These are phyloP conservation scores for Tilletia indica DNA, from an alignment of 1,284 basidiomycete genomes.

Conservation along the genomic window DNA sequence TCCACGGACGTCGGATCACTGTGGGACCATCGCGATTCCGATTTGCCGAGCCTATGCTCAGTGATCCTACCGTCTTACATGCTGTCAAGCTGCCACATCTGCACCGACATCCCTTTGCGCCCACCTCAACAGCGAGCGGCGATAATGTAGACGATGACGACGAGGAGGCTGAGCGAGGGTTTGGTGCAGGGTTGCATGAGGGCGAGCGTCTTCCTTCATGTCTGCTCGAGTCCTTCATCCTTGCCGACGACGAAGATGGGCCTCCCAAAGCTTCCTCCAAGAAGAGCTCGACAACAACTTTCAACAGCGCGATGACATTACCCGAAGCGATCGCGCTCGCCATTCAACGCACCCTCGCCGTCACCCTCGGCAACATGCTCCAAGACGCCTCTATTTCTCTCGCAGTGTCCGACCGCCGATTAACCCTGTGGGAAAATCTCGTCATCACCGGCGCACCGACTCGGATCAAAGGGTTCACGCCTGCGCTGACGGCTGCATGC, in stretches of 20 bases:
- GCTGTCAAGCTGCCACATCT: constrained; percentile 13
- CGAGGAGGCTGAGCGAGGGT: background rate
- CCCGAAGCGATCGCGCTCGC: constrained; percentile 36
- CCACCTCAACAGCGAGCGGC: background rate
- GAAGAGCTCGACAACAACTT: background rate
- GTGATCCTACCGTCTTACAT: background rate
- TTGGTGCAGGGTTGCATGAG: constrained; percentile 15
- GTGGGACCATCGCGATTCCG: constrained; percentile 41
- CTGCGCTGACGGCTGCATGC: constrained; percentile 37
- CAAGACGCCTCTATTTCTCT: constrained; percentile 22
- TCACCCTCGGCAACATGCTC: constrained; percentile 7
- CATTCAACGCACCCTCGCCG: constrained; percentile 20
- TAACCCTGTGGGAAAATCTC: constrained; percentile 49
- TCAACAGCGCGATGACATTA: constrained; percentile 26
- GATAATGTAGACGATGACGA: background rate
- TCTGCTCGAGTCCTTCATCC: background rate
- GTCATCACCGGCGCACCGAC: constrained; percentile 46
- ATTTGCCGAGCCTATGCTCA: constrained; percentile 47
- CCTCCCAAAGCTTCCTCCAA: background rate
- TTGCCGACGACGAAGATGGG: constrained; percentile 9
- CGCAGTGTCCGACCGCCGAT: constrained; percentile 41
- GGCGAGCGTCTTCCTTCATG: background rate
- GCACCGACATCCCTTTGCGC: background rate
- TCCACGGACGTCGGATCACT: constrained; percentile 44
- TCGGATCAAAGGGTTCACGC: constrained; percentile 35